Conservation (phyloP, 306 rosid species). For the Neltuma alba region DNA sequence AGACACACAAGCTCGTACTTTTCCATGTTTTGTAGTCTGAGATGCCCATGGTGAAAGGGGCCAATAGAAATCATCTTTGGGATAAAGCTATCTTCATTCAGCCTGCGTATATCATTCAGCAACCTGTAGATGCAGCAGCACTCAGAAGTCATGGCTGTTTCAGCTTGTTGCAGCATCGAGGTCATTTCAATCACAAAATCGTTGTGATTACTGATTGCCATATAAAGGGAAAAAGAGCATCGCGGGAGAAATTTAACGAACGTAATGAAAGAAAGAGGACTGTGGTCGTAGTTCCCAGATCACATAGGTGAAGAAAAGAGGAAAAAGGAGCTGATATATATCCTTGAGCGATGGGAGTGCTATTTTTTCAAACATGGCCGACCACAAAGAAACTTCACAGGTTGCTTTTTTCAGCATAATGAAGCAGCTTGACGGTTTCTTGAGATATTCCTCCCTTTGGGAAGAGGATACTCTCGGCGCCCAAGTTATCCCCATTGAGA, state of each 20-base stretch:
- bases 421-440: not conserved
- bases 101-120: slow-evolving; percentile 21
- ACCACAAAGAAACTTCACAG: not conserved
- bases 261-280: not conserved
- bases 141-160: not conserved
- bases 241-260: not conserved
- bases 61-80: too few relatives aligned
- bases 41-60: not conserved
- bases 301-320: too few relatives aligned
- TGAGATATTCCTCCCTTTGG: not conserved
- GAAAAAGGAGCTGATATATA: too few relatives aligned
- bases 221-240: not conserved
- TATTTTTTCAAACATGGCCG: not conserved
- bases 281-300: too few relatives aligned
- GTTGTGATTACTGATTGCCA: not conserved
- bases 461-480: too few relatives aligned
- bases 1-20: slow-evolving; percentile 16
- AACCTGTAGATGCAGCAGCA: slow-evolving; percentile 36
- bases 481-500: too few relatives aligned
- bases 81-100: not conserved
- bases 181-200: not conserved
- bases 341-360: not conserved
- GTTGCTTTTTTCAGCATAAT: too few relatives aligned
- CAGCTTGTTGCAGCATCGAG: not conserved
- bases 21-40: slow-evolving; percentile 31